Base-by-base conservation (phyloP, 768 basidiomycete genomes). In the Suillus paluster region DNA sequence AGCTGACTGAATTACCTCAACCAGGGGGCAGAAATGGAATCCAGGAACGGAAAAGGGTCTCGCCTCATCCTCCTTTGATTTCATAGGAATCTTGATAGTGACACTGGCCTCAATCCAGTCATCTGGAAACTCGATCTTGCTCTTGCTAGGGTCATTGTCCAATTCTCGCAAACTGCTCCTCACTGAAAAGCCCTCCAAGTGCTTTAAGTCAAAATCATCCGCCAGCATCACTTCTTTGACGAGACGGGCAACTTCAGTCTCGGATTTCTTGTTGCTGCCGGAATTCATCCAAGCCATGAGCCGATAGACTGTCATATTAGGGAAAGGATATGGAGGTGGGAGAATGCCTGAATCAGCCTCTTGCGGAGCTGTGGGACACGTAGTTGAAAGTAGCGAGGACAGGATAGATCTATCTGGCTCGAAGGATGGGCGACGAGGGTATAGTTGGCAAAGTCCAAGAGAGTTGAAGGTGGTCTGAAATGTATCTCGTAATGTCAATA, bases 301-400 rank as follows among this genome's bases (percentile, higher is more conserved):
- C 19, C 27, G 33, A 57, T 53, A 50, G 33, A 63, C 17, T 0
- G 58, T 58, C 62, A 63, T n/a, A n/a, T n/a, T n/a, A n/a, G n/a
- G n/a, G n/a, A n/a, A n/a, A n/a, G n/a, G n/a, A n/a, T n/a, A n/a
- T 56, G 30, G 58, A 59, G 41, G 41, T 30, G 58, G 50, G 59
- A 19, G 52, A 44, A 58, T 45, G 44, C 3, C 4, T 45, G 44
- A 1, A 45, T 21, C 4, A 45, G 4, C 5, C 44, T 45, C 44
- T 21, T 10, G 21, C 19, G 3, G n/a, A 3, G 21, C 44, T 21
- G 2, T 12, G 1, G 42, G 42, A 44, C n/a, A 44, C 0, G n/a
- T 44, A 3, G 8, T 11, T 44, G 42, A 44, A 44, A 44, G 42
- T n/a, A 44, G 42, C 4, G n/a, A 44, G 42, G 42, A n/a, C 9